phyloP scores from a whole-genome alignment of 805 yeast genomes.

The Blastobotrys terrestris region DNA sequence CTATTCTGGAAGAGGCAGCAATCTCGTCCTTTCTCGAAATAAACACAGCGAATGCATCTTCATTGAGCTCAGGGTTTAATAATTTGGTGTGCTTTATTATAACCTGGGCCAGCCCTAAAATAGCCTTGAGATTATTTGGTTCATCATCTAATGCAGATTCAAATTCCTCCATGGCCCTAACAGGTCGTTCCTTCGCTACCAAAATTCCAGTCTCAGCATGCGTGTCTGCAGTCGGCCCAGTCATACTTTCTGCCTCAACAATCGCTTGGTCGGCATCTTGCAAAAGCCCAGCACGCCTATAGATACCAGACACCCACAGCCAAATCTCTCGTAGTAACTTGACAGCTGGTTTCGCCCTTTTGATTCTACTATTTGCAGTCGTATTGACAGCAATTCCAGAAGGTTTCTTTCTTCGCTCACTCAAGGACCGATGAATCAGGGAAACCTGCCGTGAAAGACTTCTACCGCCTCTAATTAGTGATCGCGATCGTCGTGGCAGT shows the following conservation, averaged over 20 bases:
- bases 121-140: slow-evolving; percentile 44
- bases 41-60: slow-evolving; percentile 30
- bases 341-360: slow-evolving; percentile 22
- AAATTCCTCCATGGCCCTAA: slow-evolving; percentile 53
- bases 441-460: not conserved
- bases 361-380: not conserved
- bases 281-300: slow-evolving; percentile 46
- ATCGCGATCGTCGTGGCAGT: not conserved
- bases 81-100: slow-evolving; percentile 9
- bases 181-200: slow-evolving; percentile 35
- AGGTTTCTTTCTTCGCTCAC: not conserved
- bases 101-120: slow-evolving; percentile 35
- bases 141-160: slow-evolving; percentile 53
- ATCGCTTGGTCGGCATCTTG: slow-evolving; percentile 67
- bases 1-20: slow-evolving; percentile 49
- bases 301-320: slow-evolving; percentile 67
- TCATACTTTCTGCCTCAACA: slow-evolving; percentile 56
- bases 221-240: slow-evolving; percentile 42
- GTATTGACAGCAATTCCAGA: not conserved
- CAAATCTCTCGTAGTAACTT: slow-evolving; percentile 44
- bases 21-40: slow-evolving; percentile 49
- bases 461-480: not conserved
- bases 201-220: slow-evolving; percentile 45
- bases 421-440: not conserved
- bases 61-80: not conserved